Evolutionary conservation across 2,329 filamentous ascomycete genomes (phyloP).

Genomic region (Amauroascus verrucosus): DNA sequence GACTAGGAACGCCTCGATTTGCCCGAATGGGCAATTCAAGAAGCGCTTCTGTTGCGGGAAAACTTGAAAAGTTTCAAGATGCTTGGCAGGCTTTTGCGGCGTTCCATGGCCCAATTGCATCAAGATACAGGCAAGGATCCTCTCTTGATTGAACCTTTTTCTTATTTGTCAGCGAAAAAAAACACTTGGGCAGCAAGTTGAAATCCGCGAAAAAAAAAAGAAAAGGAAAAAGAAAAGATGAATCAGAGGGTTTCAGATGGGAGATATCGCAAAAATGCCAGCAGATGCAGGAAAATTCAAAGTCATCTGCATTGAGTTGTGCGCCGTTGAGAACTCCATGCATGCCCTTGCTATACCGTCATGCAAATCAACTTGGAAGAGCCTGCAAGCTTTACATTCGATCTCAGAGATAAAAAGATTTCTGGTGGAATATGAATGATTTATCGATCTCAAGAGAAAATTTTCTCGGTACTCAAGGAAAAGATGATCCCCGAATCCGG

Average conservation of each 20-base stretch:
- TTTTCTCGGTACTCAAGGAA: not conserved
- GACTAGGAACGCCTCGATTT: not conserved
- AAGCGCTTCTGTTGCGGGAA: not conserved
- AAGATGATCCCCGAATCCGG: not conserved
- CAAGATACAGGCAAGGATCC: not conserved
- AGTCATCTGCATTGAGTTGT: too few species aligned
- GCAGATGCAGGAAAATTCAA: too few species aligned
- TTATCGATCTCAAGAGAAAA: too few species aligned
- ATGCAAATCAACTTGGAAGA: too few species aligned
- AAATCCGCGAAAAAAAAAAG: not conserved
- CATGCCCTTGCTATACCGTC: too few species aligned
- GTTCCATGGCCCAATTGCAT: not conserved
- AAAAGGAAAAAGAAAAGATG: too few species aligned
- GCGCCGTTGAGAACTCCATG: too few species aligned
- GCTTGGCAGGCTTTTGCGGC: constrained; percentile 7
- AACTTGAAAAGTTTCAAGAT: constrained; percentile 3
- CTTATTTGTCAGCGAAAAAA: not conserved
- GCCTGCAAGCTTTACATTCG: too few species aligned
- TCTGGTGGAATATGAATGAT: too few species aligned
- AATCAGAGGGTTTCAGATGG: not conserved
- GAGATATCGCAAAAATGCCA: not conserved
- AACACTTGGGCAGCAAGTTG: not conserved
- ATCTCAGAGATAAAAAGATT: too few species aligned
- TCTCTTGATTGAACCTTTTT: not conserved
- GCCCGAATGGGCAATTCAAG: constrained; percentile 5